Conservation (phyloP, 176 grass and related monocot genomes). For the Eragrostis curvula region DNA sequence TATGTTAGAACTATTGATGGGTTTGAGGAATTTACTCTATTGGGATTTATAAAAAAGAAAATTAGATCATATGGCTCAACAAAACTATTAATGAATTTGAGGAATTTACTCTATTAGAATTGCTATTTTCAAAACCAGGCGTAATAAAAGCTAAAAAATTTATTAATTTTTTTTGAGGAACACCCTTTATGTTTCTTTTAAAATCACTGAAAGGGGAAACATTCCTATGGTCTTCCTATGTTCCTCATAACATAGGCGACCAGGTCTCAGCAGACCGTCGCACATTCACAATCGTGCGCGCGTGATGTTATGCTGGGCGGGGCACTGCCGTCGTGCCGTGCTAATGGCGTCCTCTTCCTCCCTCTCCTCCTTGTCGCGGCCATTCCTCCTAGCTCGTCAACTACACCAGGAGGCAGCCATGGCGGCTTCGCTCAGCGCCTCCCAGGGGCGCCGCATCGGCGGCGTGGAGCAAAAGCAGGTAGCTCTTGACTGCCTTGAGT, state of each 20-base stretch:
- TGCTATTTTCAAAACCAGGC: no score
- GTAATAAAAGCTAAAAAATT: no score
- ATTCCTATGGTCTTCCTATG: background rate
- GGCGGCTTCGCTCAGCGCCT: slow-evolving; percentile 22
- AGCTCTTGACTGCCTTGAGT: background rate
- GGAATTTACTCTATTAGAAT: no score
- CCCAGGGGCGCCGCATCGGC: background rate
- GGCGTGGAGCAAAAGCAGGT: slow-evolving; percentile 46
- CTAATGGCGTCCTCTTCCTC: slow-evolving; percentile 36
- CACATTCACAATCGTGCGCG: slow-evolving; percentile 2
- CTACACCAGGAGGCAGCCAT: slow-evolving; percentile 10
- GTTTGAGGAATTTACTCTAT: no score
- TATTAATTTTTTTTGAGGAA: no score
- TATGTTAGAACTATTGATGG: no score
- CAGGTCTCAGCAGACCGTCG: background rate
- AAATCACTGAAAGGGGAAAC: background rate
- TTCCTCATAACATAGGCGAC: background rate
- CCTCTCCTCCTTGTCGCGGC: slow-evolving; percentile 4
- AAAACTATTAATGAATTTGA: no score
- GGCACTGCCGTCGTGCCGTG: slow-evolving; percentile 11
- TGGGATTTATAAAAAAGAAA: no score
- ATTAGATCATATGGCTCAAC: no score
- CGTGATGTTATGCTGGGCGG: background rate
- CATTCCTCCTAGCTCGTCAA: background rate
- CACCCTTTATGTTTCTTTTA: background rate